Percentiles rank a stretch among this genome's conserved stretches.
These are phyloP conservation scores for Stipa capillata DNA, from an alignment of 176 grass and related monocot species.

Conservation along the genomic window DNA sequence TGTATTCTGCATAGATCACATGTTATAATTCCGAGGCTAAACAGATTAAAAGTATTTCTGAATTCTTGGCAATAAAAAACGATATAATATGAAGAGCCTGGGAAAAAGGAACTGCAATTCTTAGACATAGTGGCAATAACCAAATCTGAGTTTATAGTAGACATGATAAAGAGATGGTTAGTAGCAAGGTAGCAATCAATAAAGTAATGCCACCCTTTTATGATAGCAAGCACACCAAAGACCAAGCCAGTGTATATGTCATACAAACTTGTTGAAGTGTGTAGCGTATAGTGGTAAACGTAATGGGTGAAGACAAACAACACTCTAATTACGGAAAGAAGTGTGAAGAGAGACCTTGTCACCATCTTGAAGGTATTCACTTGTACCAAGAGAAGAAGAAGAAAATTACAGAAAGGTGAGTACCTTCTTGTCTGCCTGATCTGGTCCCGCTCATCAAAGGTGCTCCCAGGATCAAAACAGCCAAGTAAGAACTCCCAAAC, in stretches of 20 bases:
- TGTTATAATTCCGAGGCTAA: background rate
- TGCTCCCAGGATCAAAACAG: constrained; percentile 78
- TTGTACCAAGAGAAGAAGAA: too few relatives aligned
- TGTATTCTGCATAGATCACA: constrained; percentile 34
- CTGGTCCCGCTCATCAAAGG: constrained; percentile 70
- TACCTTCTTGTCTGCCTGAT: constrained; percentile 80
- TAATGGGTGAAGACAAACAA: background rate
- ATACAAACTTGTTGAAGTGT: background rate
- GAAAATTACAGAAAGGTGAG: background rate
- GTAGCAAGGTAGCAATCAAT: background rate
- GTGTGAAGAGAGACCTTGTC: background rate
- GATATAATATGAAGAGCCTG: background rate
- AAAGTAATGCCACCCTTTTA: background rate
- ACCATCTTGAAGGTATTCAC: background rate
- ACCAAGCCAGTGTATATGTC: too few relatives aligned
- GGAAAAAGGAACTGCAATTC: background rate
- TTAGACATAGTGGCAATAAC: background rate
- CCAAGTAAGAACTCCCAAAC: constrained; percentile 98
- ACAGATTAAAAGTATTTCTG: background rate
- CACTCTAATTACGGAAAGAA: background rate
- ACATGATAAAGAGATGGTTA: background rate
- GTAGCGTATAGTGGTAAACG: background rate
- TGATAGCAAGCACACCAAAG: background rate
- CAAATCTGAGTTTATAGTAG: background rate
- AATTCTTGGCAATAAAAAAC: background rate